Conservation (phyloP, 805 yeast species). For the Deakozyma indianensis region DNA sequence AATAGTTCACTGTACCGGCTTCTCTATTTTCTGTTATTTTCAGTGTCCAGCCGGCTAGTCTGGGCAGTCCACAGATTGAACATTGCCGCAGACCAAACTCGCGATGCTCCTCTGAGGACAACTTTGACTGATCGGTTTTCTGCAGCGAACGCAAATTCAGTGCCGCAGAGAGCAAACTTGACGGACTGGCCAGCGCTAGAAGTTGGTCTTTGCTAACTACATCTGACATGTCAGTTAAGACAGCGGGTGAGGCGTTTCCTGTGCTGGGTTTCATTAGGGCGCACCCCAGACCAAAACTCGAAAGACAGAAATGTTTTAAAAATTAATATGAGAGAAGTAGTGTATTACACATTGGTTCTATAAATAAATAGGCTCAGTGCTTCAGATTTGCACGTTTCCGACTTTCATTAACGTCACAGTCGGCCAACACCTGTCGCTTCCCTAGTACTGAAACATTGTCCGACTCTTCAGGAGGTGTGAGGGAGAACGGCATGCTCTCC, state of each 20-base stretch:
- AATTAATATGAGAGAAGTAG: no score
- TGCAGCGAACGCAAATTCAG: constrained; percentile 1
- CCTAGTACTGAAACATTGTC: no score
- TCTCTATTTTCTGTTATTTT: background rate
- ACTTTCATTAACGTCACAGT: no score
- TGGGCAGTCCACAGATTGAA: background rate
- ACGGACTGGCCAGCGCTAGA: background rate
- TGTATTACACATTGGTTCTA: no score
- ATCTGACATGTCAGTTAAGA: no score
- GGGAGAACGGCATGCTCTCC: constrained; percentile 1
- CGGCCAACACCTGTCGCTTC: no score
- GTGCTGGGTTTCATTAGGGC: no score
- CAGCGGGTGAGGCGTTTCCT: no score
- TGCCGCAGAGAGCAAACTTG: background rate
- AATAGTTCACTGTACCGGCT: background rate
- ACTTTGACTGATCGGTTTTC: background rate
- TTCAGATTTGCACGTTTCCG: no score
- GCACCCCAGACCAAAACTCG: no score
- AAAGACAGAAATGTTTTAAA: no score
- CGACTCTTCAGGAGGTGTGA: constrained; percentile 1
- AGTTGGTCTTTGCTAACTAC: background rate
- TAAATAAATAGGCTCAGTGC: no score
- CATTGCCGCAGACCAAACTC: background rate
- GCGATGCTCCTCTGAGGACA: background rate
- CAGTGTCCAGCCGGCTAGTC: constrained; percentile 1